Percentiles rank a stretch among this genome's conserved stretches.
phyloP scores from a whole-genome alignment of 257 asterid genomes.

The Nicotiana undulata region DNA sequence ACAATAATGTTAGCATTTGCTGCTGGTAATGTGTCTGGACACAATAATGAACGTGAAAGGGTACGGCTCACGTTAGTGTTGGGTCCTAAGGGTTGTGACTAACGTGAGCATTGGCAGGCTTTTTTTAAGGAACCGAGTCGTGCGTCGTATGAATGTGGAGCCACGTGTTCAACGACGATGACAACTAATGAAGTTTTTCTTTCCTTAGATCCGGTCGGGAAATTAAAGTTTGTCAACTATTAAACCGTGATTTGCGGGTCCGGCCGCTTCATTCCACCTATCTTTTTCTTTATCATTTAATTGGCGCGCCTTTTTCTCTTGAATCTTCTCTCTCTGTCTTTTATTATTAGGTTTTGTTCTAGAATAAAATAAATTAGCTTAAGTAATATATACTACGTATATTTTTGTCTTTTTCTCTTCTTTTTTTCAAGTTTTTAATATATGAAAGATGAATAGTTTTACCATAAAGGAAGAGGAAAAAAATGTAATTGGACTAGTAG shows the following conservation, averaged over 20 bases:
- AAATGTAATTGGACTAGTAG: background rate
- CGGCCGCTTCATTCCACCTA: background rate
- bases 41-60: background rate
- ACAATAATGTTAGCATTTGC: background rate
- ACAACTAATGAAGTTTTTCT: background rate
- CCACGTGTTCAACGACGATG: constrained; percentile 30
- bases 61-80: constrained; percentile 13
- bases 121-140: background rate
- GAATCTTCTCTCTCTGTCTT: background rate
- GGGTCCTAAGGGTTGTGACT: background rate
- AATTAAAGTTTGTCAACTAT: background rate
- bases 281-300: background rate
- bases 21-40: background rate
- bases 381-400: background rate
- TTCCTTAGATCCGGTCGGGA: background rate
- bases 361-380: background rate
- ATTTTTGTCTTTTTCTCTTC: background rate
- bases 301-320: background rate
- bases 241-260: constrained; percentile 6
- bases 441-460: background rate
- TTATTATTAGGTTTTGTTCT: background rate
- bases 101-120: constrained; percentile 14
- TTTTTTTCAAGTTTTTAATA: background rate
- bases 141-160: background rate
- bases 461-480: background rate